phyloP scores from a whole-genome alignment of 1,284 basidiomycete species.

The Cryptococcus deneoformans region DNA sequence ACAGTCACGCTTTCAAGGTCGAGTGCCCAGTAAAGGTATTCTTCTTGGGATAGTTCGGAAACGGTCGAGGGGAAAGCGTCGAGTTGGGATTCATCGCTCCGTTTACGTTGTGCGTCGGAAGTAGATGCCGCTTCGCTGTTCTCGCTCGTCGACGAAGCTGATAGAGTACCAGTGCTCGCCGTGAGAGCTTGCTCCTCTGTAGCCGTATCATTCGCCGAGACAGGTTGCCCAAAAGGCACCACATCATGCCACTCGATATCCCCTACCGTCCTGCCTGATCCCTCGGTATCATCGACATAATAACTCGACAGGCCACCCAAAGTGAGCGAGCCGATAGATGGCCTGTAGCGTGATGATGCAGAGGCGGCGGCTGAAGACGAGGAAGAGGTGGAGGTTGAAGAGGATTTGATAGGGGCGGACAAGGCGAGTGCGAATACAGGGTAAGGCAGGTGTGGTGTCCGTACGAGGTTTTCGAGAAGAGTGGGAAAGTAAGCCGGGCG shows the following conservation, averaged over 20 bases:
- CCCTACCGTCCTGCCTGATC: conserved; percentile 22
- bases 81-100: conserved; percentile 7
- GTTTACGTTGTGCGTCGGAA: conserved; percentile 1
- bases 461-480: conserved; percentile 35
- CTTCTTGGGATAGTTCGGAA: conserved; percentile 28
- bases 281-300: conserved; percentile 18
- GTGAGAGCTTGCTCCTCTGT: neutral
- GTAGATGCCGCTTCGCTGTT: no score
- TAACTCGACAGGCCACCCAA: conserved; percentile 38
- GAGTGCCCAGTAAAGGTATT: conserved; percentile 76
- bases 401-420: conserved; percentile 16
- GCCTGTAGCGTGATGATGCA: conserved; percentile 18
- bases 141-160: neutral
- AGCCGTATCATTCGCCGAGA: conserved; percentile 7
- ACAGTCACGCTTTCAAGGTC: conserved; percentile 62
- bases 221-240: conserved; percentile 30
- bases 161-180: neutral
- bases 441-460: conserved; percentile 25
- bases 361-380: conserved; percentile 18
- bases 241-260: conserved; percentile 44
- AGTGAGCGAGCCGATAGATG: conserved; percentile 28
- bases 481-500: conserved; percentile 28
- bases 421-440: conserved; percentile 40
- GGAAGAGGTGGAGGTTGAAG: conserved; percentile 11
- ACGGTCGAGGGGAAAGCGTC: conserved; percentile 5